Base-by-base conservation (phyloP, 495 filamentous ascomycete species). In the Tuber borchii region DNA sequence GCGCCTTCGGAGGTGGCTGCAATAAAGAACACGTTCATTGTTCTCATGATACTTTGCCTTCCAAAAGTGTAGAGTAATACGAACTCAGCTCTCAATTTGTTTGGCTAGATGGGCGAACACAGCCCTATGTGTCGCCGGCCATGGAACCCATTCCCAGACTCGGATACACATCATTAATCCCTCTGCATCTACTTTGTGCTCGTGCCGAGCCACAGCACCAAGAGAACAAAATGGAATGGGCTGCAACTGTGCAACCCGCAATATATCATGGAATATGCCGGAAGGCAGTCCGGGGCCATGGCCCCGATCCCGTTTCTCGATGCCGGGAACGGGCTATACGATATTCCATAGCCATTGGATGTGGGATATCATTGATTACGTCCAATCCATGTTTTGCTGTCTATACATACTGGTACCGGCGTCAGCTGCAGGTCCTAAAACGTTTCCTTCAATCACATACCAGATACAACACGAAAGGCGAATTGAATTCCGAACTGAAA, bases 281-380 rank as follows among this genome's bases (percentile, higher is more conserved):
- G 56, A 65, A 17, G 56, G 26, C 12, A 34, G 26, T 65, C 56
- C 56, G 56, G n/a, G 26, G 56, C 31, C 56, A 12, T n/a, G 56
- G 56, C 56, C 48, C 56, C 56, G 56, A 65, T 65, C 56, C 56
- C 56, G 56, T 65, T 34, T 65, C 56, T 65, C 56, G 56, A 34
- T 65, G 56, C 26, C 56, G 56, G 56, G 26, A 31, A 31, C 56
- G 26, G 56, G 26, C 26, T 65, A 31, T 19, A 31, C n/a, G 26
- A 34, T 34, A 65, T 65, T 6, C 26, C 14, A 17, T 17, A 19
- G 26, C 10, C 14, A 65, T 65, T 65, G 26, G 56, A 65, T 65
- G 56, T 65, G 56, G 56, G 17, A 34, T 31, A 65, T 65, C 56
- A 34, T 65, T 34, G 26, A 65, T 65, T 31, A 8, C 17, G 16